Evolutionary conservation across 2,329 filamentous ascomycete genomes (phyloP).

Genomic region (Dothideomycetes sp.): DNA sequence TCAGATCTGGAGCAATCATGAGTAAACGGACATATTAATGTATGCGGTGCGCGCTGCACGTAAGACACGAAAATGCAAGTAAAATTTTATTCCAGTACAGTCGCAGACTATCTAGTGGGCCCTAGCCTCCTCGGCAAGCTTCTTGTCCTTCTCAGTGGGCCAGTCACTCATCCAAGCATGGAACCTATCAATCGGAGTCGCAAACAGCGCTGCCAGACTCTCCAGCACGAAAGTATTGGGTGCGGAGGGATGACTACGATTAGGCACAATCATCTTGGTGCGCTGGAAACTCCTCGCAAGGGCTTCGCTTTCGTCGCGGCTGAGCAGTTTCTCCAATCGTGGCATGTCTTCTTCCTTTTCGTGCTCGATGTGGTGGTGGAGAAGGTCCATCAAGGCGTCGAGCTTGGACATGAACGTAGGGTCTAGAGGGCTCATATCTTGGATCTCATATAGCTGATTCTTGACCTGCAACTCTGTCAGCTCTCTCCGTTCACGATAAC

Average conservation of each 20-base stretch:
- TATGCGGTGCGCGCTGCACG: too few species aligned
- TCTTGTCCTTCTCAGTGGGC: slow-evolving; percentile 45
- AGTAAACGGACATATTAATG: too few species aligned
- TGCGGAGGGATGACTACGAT: slow-evolving; percentile 11
- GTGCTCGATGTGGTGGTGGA: slow-evolving; percentile 14
- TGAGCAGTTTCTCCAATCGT: slow-evolving; percentile 12
- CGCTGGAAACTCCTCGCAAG: slow-evolving; percentile 12
- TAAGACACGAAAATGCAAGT: too few species aligned
- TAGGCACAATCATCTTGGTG: slow-evolving; percentile 14
- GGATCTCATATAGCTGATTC: slow-evolving; percentile 12
- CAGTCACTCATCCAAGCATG: slow-evolving; percentile 27
- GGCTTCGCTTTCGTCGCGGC: slow-evolving; percentile 10
- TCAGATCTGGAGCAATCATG: too few species aligned
- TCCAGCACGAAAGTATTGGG: slow-evolving; percentile 10
- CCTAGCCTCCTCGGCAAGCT: background rate
- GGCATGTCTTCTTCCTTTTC: slow-evolving; percentile 15
- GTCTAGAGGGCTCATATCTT: slow-evolving; percentile 12
- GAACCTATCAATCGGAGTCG: slow-evolving; percentile 15
- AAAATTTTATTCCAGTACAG: too few species aligned
- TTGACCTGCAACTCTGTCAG: too few species aligned
- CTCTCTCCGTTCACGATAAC: too few species aligned
- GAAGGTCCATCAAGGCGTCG: slow-evolving; percentile 11
- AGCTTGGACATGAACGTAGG: slow-evolving; percentile 12
- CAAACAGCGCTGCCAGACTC: slow-evolving; percentile 13
- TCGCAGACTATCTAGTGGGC: too few species aligned